phyloP scores from a whole-genome alignment of 768 basidiomycete genomes.

The Infundibulicybe gibba region DNA sequence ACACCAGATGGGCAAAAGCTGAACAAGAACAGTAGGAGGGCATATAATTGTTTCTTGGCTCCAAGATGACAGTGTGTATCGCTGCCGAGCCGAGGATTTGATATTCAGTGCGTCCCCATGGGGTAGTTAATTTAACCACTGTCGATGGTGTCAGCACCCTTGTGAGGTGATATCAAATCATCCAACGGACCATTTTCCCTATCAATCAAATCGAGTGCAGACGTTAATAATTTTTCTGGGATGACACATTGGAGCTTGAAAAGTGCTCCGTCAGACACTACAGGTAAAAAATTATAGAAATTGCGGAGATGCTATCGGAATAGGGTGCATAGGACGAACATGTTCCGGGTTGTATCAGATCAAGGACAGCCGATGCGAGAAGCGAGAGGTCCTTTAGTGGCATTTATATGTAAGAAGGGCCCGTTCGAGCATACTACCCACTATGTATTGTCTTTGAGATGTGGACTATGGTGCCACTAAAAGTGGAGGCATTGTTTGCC shows the following conservation, averaged over 20 bases:
- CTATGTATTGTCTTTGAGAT: too few relatives aligned
- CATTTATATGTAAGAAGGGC: conserved; percentile 8
- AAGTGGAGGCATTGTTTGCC: too few relatives aligned
- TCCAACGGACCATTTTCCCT: conserved; percentile 51
- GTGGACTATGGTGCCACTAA: too few relatives aligned
- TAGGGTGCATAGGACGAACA: conserved; percentile 16
- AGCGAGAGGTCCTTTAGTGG: conserved; percentile 16
- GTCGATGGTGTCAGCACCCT: background rate
- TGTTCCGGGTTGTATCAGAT: conserved; percentile 24
- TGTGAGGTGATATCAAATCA: background rate
- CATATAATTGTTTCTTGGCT: conserved; percentile 30
- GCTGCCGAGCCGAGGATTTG: conserved; percentile 66
- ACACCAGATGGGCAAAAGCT: conserved; percentile 62
- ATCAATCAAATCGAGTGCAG: conserved; percentile 78
- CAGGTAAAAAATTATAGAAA: background rate
- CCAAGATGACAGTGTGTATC: conserved; percentile 56
- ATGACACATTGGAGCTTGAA: conserved; percentile 54
- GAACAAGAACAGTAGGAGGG: conserved; percentile 73
- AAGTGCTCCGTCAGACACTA: conserved; percentile 51
- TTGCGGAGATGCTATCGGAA: too few relatives aligned
- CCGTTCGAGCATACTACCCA: too few relatives aligned
- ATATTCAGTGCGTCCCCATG: conserved; percentile 59
- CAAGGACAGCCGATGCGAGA: conserved; percentile 23
- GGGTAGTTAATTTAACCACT: conserved; percentile 61
- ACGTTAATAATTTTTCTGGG: conserved; percentile 59